phyloP scores from a whole-genome alignment of 345 rosid genomes.

The Aquilaria yunnanensis region DNA sequence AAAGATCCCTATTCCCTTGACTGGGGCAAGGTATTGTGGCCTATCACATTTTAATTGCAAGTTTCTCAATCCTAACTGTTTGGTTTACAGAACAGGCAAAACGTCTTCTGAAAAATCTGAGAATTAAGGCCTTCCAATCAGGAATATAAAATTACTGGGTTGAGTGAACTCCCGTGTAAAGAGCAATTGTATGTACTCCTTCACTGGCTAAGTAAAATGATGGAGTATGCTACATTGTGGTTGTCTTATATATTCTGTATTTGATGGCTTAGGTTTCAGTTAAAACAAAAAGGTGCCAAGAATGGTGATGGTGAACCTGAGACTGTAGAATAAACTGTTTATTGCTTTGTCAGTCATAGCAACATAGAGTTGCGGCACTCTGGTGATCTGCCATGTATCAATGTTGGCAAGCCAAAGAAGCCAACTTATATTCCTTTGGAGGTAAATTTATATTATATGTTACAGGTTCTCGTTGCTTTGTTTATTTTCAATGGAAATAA shows the following conservation, averaged over 20 bases:
- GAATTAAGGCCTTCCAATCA: slow-evolving; percentile 75
- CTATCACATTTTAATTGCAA: neutral
- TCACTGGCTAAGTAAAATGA: neutral
- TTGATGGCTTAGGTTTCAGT: slow-evolving; percentile 46
- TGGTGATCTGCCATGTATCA: slow-evolving; percentile 71
- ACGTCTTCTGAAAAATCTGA: slow-evolving; percentile 58
- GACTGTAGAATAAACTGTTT: slow-evolving; percentile 47
- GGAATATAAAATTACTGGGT: slow-evolving; percentile 77
- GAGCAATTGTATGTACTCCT: slow-evolving; percentile 39
- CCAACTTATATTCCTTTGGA: slow-evolving; percentile 81
- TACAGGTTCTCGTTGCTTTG: neutral
- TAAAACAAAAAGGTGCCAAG: slow-evolving; percentile 32
- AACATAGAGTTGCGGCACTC: slow-evolving; percentile 53
- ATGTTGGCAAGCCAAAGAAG: slow-evolving; percentile 89
- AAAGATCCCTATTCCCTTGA: slow-evolving; percentile 55
- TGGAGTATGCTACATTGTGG: neutral
- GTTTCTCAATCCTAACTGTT: neutral
- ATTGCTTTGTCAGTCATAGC: slow-evolving; percentile 57
- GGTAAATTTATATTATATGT: slow-evolving; percentile 26
- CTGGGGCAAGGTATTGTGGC: slow-evolving; percentile 61
- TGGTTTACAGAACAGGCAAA: slow-evolving; percentile 49
- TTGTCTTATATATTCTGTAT: neutral
- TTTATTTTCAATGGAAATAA: neutral
- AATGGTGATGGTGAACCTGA: slow-evolving; percentile 42
- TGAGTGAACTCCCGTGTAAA: slow-evolving; percentile 59